Base-by-base conservation (phyloP, 495 filamentous ascomycete genomes). In the Terfezia claveryi region DNA sequence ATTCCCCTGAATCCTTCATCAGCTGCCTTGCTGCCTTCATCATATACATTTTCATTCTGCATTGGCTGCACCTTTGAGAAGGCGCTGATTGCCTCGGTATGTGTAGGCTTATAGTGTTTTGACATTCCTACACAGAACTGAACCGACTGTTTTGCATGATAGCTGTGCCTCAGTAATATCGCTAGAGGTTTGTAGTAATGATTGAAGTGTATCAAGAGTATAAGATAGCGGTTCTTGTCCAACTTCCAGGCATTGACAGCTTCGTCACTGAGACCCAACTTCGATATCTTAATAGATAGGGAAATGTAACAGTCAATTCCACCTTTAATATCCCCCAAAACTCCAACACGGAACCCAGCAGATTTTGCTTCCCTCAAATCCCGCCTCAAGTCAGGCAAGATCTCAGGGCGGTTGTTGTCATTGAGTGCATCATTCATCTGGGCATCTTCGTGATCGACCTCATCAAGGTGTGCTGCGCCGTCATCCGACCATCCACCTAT, bases 231-330 rank as follows among this genome's bases (percentile, higher is more conserved):
- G 0, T 69, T 65, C 0, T 69, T 64, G 12, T 74, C 62, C 16
- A 96, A 65, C 53, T 80, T 71, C 89, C 89, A 96, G 12, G 85
- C 82, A 58, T 78, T 73, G 67, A 82, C 73, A 1, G 77, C 82
- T 57, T 88, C 84, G 32, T 82, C 73, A 2, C 86, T 86, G 32
- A 96, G 76, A 2, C 74, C 80, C 2, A 94, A 73, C 57, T 82
- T 82, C 0, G 70, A 68, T 51, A 86, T 74, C 1, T 79, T 79
- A 50, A 82, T 74, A 0, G 81, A 81, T 8, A 93, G 57, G 37
- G 76, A 80, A 52, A 86, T 60, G 23, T 74, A 72, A 38, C 73
- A 76, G 9, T 69, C 62, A 10, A 77, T 62, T 9, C 70, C 68
- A 20, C 62, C 63, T 7, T 55, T 56, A 38, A 53, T 57, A 23